phyloP scores from a whole-genome alignment of 2,329 filamentous ascomycete genomes.

The Trichophyton rubrum region DNA sequence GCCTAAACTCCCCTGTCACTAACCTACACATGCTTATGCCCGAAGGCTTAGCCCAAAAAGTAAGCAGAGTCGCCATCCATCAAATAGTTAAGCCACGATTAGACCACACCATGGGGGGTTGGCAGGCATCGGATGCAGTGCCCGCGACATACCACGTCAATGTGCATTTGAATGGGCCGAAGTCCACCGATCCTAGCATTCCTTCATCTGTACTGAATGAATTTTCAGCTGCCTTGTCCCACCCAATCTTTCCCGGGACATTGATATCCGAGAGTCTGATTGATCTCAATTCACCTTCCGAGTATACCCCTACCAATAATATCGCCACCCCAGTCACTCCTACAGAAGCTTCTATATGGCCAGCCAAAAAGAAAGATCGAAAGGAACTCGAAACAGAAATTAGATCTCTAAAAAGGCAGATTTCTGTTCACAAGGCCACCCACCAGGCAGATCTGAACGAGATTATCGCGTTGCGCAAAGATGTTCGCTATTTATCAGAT shows the following conservation, averaged over 20 bases:
- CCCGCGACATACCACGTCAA: conserved; percentile 33
- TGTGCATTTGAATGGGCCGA: conserved; percentile 24
- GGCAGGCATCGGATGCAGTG: conserved; percentile 26
- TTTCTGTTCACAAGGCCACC: conserved; percentile 21
- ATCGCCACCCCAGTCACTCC: background rate
- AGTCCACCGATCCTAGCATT: conserved; percentile 4
- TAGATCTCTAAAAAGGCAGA: conserved; percentile 25
- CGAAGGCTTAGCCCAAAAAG: conserved; percentile 33
- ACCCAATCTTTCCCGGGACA: conserved; percentile 27
- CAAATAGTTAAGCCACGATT: conserved; percentile 64
- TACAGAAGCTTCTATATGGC: background rate
- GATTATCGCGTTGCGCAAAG: conserved; percentile 26
- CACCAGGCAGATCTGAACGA: conserved; percentile 26
- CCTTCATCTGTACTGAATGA: conserved; percentile 10
- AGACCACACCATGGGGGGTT: conserved; percentile 28
- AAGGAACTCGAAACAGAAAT: conserved; percentile 30
- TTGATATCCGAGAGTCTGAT: conserved; percentile 31
- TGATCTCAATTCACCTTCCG: conserved; percentile 21
- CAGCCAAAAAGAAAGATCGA: conserved; percentile 17
- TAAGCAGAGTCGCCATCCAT: conserved; percentile 34
- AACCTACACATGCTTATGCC: conserved; percentile 65
- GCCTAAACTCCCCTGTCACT: conserved; percentile 69
- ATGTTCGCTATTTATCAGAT: conserved; percentile 25
- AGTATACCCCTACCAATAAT: conserved; percentile 4
- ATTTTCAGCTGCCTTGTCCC: conserved; percentile 29